Percentiles rank a stretch among this genome's conserved stretches.
Evolutionary conservation across 139 green algal species (phyloP).

Genomic region (Auxenochlorella pyrenoidosa): DNA sequence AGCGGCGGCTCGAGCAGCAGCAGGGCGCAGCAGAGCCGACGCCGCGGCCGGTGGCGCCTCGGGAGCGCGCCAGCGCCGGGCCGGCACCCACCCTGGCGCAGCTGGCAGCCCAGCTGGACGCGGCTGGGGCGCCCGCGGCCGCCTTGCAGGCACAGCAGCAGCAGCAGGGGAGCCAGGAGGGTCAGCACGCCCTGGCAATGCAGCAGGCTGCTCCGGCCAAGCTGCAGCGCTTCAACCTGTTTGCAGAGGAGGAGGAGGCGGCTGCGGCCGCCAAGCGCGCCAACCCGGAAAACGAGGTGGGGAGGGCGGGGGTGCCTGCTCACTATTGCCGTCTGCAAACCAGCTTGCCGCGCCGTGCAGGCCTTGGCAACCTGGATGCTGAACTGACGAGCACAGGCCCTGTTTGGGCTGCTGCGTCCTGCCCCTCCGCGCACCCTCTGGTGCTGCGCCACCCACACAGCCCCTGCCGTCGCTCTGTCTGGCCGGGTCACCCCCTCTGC

Average conservation of each 20-base stretch:
- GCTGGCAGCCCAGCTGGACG: slow-evolving; percentile 17
- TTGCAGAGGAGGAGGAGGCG: slow-evolving; percentile 59
- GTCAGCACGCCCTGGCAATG: background rate
- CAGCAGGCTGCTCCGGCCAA: background rate
- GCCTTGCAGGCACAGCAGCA: background rate
- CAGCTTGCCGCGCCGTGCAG: background rate
- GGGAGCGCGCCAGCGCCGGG: background rate
- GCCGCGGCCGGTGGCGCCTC: background rate
- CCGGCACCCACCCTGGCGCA: slow-evolving; percentile 9
- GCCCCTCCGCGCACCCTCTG: background rate
- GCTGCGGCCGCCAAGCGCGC: slow-evolving; percentile 4
- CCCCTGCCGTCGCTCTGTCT: no score
- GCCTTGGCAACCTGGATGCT: no score
- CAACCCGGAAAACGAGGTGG: slow-evolving; percentile 65
- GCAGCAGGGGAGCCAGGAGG: background rate
- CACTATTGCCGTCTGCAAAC: background rate
- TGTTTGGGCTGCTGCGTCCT: no score
- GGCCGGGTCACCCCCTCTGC: no score
- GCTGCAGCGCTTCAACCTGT: slow-evolving; percentile 71
- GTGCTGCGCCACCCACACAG: no score
- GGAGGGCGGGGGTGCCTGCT: no score
- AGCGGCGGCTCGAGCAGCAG: slow-evolving; percentile 22
- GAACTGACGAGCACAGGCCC: no score
- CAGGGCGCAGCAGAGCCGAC: background rate
- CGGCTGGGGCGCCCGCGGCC: background rate